Evolutionary conservation across 108 stramenopile genomes (phyloP).

Genomic region (Aurantiochytrium sp.): DNA sequence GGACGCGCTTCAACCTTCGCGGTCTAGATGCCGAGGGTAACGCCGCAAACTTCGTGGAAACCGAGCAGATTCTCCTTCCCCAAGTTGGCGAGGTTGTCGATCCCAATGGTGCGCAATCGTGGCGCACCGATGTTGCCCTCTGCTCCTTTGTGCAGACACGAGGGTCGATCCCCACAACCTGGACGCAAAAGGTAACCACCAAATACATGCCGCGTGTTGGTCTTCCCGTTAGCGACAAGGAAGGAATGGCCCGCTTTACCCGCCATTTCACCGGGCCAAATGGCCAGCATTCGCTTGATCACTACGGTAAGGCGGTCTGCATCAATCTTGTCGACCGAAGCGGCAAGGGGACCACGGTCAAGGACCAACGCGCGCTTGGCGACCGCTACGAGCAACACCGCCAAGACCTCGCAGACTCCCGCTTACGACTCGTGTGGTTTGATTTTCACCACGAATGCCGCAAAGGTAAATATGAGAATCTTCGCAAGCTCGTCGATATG

Average conservation of each 20-base stretch:
- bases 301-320: slow-evolving; percentile 47
- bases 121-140: neutral
- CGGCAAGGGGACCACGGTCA: slow-evolving; percentile 16
- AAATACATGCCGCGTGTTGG: slow-evolving; percentile 75
- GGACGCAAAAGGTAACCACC: slow-evolving; percentile 80
- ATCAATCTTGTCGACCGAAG: slow-evolving; percentile 87
- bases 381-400: slow-evolving; percentile 37
- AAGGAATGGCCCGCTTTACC: slow-evolving; percentile 61
- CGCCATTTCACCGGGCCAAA: slow-evolving; percentile 47
- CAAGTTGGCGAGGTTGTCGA: neutral
- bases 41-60: slow-evolving; percentile 89
- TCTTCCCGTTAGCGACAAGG: slow-evolving; percentile 68
- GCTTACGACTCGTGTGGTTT: slow-evolving; percentile 75
- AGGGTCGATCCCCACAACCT: slow-evolving; percentile 84
- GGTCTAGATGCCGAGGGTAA: slow-evolving; percentile 76
- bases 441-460: slow-evolving; percentile 94
- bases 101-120: neutral
- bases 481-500: slow-evolving; percentile 60
- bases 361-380: slow-evolving; percentile 77
- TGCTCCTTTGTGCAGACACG: slow-evolving; percentile 69
- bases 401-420: slow-evolving; percentile 16
- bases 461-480: slow-evolving; percentile 71
- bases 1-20: slow-evolving; percentile 82
- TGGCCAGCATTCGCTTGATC: slow-evolving; percentile 43
- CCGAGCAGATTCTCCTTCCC: slow-evolving; percentile 72